phyloP scores from a whole-genome alignment of 129 eudicot genomes.

The Calendula officinalis region DNA sequence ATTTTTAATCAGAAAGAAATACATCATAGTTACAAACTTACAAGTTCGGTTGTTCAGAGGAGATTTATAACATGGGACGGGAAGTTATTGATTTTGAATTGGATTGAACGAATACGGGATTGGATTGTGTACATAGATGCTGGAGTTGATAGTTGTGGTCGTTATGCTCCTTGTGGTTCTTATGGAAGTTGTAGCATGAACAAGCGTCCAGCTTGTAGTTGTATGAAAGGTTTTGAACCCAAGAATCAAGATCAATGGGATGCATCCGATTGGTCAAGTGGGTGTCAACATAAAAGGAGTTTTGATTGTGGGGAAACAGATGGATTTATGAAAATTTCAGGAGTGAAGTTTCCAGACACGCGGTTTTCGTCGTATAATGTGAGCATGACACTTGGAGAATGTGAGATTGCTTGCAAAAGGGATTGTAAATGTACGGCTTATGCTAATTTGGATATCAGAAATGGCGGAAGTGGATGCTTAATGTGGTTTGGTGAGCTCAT shows the following conservation, averaged over 20 bases:
- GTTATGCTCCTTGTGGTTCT: constrained; percentile 24
- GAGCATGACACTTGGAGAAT: constrained; percentile 29
- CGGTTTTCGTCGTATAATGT: constrained; percentile 5
- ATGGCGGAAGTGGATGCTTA: constrained; percentile 42
- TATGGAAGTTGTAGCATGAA: constrained; percentile 14
- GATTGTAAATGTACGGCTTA: constrained; percentile 35
- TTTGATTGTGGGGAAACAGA: constrained; percentile 21
- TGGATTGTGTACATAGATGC: constrained; percentile 14
- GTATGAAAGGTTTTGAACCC: constrained; percentile 35
- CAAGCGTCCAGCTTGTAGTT: constrained; percentile 11
- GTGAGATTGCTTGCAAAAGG: constrained; percentile 15
- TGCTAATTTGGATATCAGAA: constrained; percentile 17
- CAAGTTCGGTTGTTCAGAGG: constrained; percentile 25
- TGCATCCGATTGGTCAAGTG: constrained; percentile 26
- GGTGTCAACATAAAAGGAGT: constrained; percentile 23
- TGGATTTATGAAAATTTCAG: constrained; percentile 13
- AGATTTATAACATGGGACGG: constrained; percentile 21
- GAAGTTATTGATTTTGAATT: neutral
- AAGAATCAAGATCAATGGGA: constrained; percentile 15
- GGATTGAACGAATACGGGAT: constrained; percentile 11
- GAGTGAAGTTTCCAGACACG: constrained; percentile 27
- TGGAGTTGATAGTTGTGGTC: constrained; percentile 8
- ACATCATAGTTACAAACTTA: constrained; percentile 21
- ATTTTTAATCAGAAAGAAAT: constrained; percentile 27
- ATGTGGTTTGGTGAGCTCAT: constrained; percentile 21